Evolutionary conservation across 2,329 filamentous ascomycete species (phyloP).

Genomic region (Aciculosporium take): DNA sequence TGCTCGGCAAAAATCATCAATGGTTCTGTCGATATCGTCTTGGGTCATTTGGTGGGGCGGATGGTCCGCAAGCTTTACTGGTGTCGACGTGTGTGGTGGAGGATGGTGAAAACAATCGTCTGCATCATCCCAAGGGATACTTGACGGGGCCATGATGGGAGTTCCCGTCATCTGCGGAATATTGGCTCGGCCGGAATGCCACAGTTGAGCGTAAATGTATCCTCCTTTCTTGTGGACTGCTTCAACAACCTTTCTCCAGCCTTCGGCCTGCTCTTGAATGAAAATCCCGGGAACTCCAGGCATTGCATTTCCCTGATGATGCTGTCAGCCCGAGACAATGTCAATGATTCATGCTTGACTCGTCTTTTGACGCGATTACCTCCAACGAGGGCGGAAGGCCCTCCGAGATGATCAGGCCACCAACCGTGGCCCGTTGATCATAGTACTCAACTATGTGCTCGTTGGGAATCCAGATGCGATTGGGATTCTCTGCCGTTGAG

Average conservation of each 20-base stretch:
- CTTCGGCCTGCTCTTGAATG: conserved; percentile 35
- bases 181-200: conserved; percentile 25
- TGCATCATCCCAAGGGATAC: conserved; percentile 30
- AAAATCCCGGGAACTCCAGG: conserved; percentile 44
- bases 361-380: conserved; percentile 7
- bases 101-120: conserved; percentile 26
- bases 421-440: conserved; percentile 24
- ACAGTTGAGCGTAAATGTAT: conserved; percentile 49
- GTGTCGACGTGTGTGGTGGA: conserved; percentile 19
- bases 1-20: conserved; percentile 16
- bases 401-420: conserved; percentile 29
- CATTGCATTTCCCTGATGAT: conserved; percentile 16
- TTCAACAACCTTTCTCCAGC: conserved; percentile 44
- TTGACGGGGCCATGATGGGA: conserved; percentile 23
- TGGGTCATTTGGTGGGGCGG: conserved; percentile 21
- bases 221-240: conserved; percentile 47
- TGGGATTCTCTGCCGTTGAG: conserved; percentile 30
- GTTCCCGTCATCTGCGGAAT: conserved; percentile 23
- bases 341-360: too few relatives aligned
- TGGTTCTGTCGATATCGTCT: conserved; percentile 25
- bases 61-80: conserved; percentile 22
- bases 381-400: conserved; percentile 33
- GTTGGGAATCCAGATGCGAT: conserved; percentile 33
- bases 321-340: neutral
- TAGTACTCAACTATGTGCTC: conserved; percentile 29